phyloP scores from a whole-genome alignment of 2,329 filamentous ascomycete genomes.

The Ophiocordyceps camponoti-floridani region DNA sequence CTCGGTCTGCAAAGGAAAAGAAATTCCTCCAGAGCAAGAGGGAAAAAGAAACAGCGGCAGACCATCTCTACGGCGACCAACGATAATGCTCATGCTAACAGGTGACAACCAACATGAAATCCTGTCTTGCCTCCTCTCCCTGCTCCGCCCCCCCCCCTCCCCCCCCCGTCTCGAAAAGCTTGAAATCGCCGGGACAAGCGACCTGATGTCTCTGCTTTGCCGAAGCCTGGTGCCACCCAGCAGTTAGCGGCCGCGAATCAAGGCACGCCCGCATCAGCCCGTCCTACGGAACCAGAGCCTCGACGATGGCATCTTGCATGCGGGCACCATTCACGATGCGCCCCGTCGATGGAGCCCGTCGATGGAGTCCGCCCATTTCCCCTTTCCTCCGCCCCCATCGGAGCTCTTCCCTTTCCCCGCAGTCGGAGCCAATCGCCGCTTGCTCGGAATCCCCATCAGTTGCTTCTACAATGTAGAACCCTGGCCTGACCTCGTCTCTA shows the following conservation, averaged over 20 bases:
- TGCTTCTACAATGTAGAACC: neutral
- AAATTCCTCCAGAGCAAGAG: neutral
- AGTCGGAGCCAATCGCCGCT: neutral
- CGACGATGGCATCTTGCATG: neutral
- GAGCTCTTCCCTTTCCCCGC: neutral
- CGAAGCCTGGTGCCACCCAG: neutral
- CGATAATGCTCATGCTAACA: neutral
- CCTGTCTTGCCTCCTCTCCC: neutral
- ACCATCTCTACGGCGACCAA: neutral
- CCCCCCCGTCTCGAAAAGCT: neutral
- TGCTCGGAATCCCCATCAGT: neutral
- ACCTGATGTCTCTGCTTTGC: conserved; percentile 1
- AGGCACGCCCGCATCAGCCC: conserved; percentile 1
- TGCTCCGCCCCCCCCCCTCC: neutral
- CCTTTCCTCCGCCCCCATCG: neutral
- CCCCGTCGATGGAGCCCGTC: neutral
- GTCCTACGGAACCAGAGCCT: neutral
- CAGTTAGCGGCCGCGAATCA: conserved; percentile 1
- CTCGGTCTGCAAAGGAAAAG: too few relatives aligned
- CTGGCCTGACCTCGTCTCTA: neutral
- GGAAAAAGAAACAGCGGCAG: neutral
- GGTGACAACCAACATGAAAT: neutral
- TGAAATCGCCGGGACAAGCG: neutral
- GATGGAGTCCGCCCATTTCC: neutral
- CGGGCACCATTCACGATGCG: conserved; percentile 10